Percentiles rank a stretch among this genome's conserved stretches.
Evolutionary conservation across 2,329 filamentous ascomycete species (phyloP).

Genomic region (Aspergillus ustus): DNA sequence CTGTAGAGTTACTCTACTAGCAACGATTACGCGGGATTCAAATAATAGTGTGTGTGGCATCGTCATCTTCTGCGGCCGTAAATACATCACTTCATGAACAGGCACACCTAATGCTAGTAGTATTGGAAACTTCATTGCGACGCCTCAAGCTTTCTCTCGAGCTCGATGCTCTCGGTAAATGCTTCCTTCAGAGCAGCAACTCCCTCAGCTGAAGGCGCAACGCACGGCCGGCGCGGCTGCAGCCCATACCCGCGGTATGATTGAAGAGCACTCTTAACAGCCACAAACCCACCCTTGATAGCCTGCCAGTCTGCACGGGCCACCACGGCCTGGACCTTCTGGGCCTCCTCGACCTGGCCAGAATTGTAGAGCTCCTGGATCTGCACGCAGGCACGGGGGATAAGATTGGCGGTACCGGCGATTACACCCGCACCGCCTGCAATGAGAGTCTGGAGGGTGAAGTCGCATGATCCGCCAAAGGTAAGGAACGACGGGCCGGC

Average conservation of each 20-base stretch:
- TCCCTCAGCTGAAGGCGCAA: slow-evolving; percentile 48
- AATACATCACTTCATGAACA: slow-evolving; percentile 1
- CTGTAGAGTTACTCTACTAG: not conserved
- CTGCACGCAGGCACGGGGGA: slow-evolving; percentile 79
- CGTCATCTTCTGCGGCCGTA: slow-evolving; percentile 10
- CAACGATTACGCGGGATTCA: not conserved
- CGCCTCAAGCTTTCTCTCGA: slow-evolving; percentile 38
- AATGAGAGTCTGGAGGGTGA: slow-evolving; percentile 79
- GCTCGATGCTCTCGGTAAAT: slow-evolving; percentile 44
- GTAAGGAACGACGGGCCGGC: slow-evolving; percentile 70
- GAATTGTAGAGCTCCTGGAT: slow-evolving; percentile 77
- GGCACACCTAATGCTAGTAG: not conserved
- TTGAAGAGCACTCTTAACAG: slow-evolving; percentile 84
- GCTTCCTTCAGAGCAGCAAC: slow-evolving; percentile 40
- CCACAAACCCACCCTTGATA: slow-evolving; percentile 80
- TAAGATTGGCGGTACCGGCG: slow-evolving; percentile 81
- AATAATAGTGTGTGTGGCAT: not conserved
- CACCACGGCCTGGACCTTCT: slow-evolving; percentile 75
- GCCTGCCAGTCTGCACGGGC: slow-evolving; percentile 81
- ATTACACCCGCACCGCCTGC: slow-evolving; percentile 84
- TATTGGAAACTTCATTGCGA: slow-evolving; percentile 5
- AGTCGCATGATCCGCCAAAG: slow-evolving; percentile 86
- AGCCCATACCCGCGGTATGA: slow-evolving; percentile 82
- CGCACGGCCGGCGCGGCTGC: slow-evolving; percentile 70
- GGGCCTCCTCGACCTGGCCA: slow-evolving; percentile 76